A percentile compares a stretch with the other conserved stretches of the same genome.
Conservation (phyloP, 2,329 filamentous ascomycete species). For the Claviceps maximensis region DNA sequence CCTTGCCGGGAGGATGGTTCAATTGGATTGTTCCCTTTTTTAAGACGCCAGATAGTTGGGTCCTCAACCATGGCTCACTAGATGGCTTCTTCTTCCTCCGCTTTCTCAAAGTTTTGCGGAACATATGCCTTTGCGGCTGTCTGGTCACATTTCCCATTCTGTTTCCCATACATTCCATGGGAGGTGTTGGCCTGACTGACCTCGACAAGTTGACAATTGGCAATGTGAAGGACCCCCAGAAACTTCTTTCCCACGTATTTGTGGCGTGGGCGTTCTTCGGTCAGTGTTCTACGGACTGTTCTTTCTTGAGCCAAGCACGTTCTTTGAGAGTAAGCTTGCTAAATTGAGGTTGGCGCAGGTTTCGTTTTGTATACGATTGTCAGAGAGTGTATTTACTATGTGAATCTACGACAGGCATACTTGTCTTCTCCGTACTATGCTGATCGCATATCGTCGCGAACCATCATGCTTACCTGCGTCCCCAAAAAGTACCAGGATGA, state of each 20-base stretch:
- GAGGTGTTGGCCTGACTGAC: constrained; percentile 48
- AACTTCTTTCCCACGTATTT: constrained; percentile 71
- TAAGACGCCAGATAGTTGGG: constrained; percentile 59
- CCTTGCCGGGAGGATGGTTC: constrained; percentile 46
- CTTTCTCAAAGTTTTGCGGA: constrained; percentile 54
- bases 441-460: constrained; percentile 76
- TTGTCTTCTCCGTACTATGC: constrained; percentile 74
- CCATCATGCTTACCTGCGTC: constrained; percentile 78
- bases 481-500: constrained; percentile 67
- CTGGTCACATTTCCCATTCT: constrained; percentile 78
- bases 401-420: constrained; percentile 88
- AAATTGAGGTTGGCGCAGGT: constrained; percentile 26
- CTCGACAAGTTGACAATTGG: constrained; percentile 69
- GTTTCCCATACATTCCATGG: constrained; percentile 76
- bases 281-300: constrained; percentile 6
- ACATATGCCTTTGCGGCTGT: constrained; percentile 73
- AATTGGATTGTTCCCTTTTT: constrained; percentile 58
- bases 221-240: constrained; percentile 50
- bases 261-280: constrained; percentile 65
- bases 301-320: neutral
- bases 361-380: constrained; percentile 85
- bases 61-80: constrained; percentile 81
- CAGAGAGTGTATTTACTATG: constrained; percentile 79
- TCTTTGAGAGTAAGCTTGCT: neutral
- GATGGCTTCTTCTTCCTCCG: constrained; percentile 87